phyloP scores from a whole-genome alignment of 2,329 filamentous ascomycete species.

The Berkeleyomyces basicola region DNA sequence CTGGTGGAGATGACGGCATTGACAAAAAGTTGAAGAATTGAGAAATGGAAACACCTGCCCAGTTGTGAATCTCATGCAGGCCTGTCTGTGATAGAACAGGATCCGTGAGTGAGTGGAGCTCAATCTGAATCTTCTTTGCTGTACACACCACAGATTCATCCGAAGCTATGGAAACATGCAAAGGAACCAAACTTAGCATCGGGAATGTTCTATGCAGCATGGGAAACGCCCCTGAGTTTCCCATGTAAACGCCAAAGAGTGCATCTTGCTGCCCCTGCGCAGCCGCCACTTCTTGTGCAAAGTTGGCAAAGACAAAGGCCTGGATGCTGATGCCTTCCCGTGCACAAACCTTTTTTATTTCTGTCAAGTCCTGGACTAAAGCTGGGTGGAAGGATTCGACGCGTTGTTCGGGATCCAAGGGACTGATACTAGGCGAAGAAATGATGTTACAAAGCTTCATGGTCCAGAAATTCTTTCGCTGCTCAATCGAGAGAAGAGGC shows the following conservation, averaged over 20 bases:
- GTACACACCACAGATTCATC: not conserved
- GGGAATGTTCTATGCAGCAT: constrained; percentile 39
- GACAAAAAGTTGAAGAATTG: constrained; percentile 7
- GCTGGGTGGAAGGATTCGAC: not conserved
- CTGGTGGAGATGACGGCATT: not conserved
- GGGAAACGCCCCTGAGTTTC: constrained; percentile 44
- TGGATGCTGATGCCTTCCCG: constrained; percentile 47
- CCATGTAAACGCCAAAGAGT: constrained; percentile 66
- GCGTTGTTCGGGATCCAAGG: constrained; percentile 28
- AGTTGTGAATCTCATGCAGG: constrained; percentile 4
- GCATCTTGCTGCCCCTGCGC: constrained; percentile 19
- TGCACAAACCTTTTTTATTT: constrained; percentile 23
- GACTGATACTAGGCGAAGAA: constrained; percentile 16
- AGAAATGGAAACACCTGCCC: not conserved
- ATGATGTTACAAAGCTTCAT: constrained; percentile 21
- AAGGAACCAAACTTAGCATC: constrained; percentile 63
- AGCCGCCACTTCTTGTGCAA: constrained; percentile 32
- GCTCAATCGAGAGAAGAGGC: constrained; percentile 4
- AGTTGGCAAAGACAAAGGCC: constrained; percentile 57
- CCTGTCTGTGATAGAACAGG: not conserved
- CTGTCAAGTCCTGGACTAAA: constrained; percentile 25
- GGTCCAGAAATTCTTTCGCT: constrained; percentile 26
- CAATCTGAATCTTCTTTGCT: not conserved
- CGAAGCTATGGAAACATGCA: constrained; percentile 32
- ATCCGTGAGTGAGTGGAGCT: constrained; percentile 2